Percentiles rank a stretch among this genome's conserved stretches.
phyloP scores from a whole-genome alignment of 352 stramenopile genomes.

The Pythium periplocum region DNA sequence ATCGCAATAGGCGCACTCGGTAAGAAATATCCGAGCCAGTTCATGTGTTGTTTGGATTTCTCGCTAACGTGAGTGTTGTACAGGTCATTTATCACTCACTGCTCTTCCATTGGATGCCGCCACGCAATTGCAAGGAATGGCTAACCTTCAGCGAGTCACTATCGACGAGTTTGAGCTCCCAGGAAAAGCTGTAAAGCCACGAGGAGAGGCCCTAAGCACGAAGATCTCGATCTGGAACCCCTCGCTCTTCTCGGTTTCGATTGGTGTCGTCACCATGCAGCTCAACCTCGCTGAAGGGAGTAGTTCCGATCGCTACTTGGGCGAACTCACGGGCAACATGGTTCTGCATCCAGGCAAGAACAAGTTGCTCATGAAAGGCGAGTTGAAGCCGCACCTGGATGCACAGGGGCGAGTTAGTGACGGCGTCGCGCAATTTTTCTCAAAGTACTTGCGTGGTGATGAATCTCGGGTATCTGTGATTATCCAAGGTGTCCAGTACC shows the following conservation, averaged over 20 bases:
- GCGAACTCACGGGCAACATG: constrained; percentile 46
- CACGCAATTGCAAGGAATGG: constrained; percentile 49
- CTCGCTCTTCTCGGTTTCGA: constrained; percentile 60
- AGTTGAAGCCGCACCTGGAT: constrained; percentile 43
- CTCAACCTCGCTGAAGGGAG: constrained; percentile 29
- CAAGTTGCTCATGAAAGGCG: constrained; percentile 34
- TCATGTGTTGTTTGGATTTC: constrained; percentile 4
- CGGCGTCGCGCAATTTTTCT: constrained; percentile 59
- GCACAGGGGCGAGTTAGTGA: constrained; percentile 36
- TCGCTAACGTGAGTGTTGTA: constrained; percentile 5
- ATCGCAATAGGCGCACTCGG: constrained; percentile 58
- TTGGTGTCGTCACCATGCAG: constrained; percentile 53
- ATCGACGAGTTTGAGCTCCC: constrained; percentile 58
- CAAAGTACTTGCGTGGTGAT: constrained; percentile 48
- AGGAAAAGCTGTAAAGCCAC: constrained; percentile 27
- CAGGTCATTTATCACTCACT: constrained; percentile 44
- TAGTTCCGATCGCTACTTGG: constrained; percentile 27
- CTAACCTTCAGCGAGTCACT: constrained; percentile 50
- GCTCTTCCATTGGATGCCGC: constrained; percentile 44
- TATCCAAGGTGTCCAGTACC: constrained; percentile 43
- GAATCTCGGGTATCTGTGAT: constrained; percentile 48
- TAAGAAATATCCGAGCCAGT: constrained; percentile 11
- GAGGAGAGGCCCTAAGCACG: constrained; percentile 47
- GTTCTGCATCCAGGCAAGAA: constrained; percentile 49
- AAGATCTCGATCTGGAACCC: constrained; percentile 68